Evolutionary conservation across 1,284 basidiomycete genomes (phyloP).

Genomic region (Heliocybe sulcata): DNA sequence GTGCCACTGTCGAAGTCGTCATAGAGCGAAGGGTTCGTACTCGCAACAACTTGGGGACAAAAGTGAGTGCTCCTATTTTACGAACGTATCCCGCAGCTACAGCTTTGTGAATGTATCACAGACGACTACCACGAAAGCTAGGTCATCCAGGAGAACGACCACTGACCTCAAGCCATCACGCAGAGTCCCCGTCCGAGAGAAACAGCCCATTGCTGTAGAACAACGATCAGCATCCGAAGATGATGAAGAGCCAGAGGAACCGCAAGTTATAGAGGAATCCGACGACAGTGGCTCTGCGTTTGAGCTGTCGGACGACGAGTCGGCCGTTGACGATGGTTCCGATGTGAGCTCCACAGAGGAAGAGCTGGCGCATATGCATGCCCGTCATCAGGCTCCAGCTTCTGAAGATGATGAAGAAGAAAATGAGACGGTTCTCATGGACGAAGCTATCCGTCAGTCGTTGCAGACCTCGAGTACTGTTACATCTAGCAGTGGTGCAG

Average conservation of each 20-base stretch:
- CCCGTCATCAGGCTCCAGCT: conserved; percentile 5
- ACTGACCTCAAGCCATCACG: neutral
- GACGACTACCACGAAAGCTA: conserved; percentile 19
- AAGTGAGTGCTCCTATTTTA: conserved; percentile 21
- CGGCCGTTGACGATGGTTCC: conserved; percentile 13
- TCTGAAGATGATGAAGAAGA: conserved; percentile 28
- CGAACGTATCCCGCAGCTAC: neutral
- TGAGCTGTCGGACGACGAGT: conserved; percentile 31
- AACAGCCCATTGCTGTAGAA: conserved; percentile 14
- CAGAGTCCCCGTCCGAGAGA: conserved; percentile 7
- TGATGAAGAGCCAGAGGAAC: conserved; percentile 32
- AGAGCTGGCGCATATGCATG: conserved; percentile 10
- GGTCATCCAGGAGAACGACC: conserved; percentile 16
- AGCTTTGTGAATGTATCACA: conserved; percentile 17
- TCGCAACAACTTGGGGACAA: conserved; percentile 18
- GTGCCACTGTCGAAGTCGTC: conserved; percentile 37
- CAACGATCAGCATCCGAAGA: conserved; percentile 22
- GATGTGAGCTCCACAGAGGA: conserved; percentile 12
- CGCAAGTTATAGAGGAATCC: conserved; percentile 33
- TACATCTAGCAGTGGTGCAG: conserved; percentile 28
- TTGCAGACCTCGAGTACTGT: conserved; percentile 12
- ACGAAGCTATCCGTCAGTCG: conserved; percentile 50
- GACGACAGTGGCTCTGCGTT: conserved; percentile 56
- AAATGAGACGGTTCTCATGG: conserved; percentile 52
- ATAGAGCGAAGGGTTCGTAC: conserved; percentile 3